Evolutionary conservation across 305 asterid genomes (phyloP), one percentile per base, ranked within the genome.

Genomic region (Solanum hybrid): DNA sequence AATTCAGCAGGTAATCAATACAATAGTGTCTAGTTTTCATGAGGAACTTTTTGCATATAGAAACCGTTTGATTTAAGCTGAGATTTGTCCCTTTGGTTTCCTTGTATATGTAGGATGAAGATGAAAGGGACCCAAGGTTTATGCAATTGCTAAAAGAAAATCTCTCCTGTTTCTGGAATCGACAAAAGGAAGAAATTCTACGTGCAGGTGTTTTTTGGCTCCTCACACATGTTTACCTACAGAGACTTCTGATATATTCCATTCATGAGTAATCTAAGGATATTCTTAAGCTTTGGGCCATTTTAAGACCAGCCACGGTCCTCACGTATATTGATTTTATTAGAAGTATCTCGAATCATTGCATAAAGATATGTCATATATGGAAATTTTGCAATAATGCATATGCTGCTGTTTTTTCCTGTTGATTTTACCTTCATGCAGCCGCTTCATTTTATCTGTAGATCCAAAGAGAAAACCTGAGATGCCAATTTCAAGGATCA

Each of bases 401-500:
- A 29, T 45, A 84, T 84, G 64, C 76, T 86, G 6, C 71, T 29
- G 88, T 89, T 91, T 91, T 31, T 88, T 22, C 73, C n/a, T 5
- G n/a, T 75, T 75, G 69, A 32, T 76, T n/a, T 77, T 88, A 31
- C 76, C 76, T 42, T 19, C 64, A 75, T 69, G 79, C 38, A 27
- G 27, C 38, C 10, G 6, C 38, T 82, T 82, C 87, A 45, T 82
- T 82, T 82, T 82, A 17, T 82, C 87, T 91, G 90, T 69, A 94
- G 95, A 91, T 71, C 80, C 64, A 10, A 91, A 91, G 40, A 82
- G 82, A 40, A 86, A 81, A 19, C 90, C 88, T 35, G 26, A 35
- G 64, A 90, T 93, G n/a, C 96, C 95, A 78, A 77, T 93, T 37
- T 91, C 94, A 89, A 93, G 95, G 79, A 88, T 94, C 84, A 94